A percentile compares a stretch with the other conserved stretches of the same genome.
phyloP scores from a whole-genome alignment of 805 yeast species.

The Pichia nanzhaoensis region DNA sequence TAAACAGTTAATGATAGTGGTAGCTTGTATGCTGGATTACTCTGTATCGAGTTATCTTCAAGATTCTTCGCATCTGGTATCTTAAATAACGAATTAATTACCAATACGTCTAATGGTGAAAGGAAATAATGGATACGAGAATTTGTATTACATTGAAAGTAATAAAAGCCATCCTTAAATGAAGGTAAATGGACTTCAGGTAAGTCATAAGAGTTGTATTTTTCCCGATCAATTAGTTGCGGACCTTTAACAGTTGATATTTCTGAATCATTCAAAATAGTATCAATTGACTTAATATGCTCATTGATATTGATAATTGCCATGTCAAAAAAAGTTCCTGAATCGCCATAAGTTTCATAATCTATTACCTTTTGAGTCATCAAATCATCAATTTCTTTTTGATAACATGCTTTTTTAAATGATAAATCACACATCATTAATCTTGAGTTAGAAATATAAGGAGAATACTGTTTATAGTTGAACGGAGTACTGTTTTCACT shows the following conservation, averaged over 20 bases:
- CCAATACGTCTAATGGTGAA: slow-evolving; percentile 73
- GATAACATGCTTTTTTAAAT: slow-evolving; percentile 48
- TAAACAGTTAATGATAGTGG: slow-evolving; percentile 59
- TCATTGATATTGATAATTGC: slow-evolving; percentile 53
- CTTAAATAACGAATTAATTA: slow-evolving; percentile 32
- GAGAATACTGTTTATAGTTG: slow-evolving; percentile 19
- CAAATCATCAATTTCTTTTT: slow-evolving; percentile 53
- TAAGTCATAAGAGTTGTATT: neutral
- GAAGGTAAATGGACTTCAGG: slow-evolving; percentile 8
- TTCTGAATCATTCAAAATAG: slow-evolving; percentile 22
- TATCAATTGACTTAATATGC: slow-evolving; percentile 35
- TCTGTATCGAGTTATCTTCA: neutral
- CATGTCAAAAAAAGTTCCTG: slow-evolving; percentile 43
- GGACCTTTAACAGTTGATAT: slow-evolving; percentile 15
- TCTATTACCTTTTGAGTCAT: slow-evolving; percentile 49
- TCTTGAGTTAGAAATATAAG: slow-evolving; percentile 49
- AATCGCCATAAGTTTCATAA: slow-evolving; percentile 51
- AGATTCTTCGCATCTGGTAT: neutral
- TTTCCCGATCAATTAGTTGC: slow-evolving; percentile 24
- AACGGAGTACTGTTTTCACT: slow-evolving; percentile 16
- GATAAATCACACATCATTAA: slow-evolving; percentile 58
- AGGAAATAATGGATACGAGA: slow-evolving; percentile 61
- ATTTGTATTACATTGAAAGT: slow-evolving; percentile 64
- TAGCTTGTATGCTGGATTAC: slow-evolving; percentile 40
- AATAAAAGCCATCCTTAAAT: slow-evolving; percentile 50